phyloP scores from a whole-genome alignment of 768 basidiomycete genomes.

The Hericium alpestre region DNA sequence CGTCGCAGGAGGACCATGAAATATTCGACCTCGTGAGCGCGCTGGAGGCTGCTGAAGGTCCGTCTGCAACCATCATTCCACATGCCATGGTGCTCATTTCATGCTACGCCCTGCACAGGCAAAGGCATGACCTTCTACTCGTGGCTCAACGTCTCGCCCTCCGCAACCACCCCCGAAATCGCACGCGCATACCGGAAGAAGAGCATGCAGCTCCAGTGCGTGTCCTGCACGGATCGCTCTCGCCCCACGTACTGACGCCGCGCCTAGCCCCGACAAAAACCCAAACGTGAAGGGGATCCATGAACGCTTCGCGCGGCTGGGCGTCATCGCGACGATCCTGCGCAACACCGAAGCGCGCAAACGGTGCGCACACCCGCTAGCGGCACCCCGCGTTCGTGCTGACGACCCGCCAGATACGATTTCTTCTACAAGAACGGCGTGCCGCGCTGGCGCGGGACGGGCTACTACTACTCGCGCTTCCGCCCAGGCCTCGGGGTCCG shows the following conservation, averaged over 20 bases:
- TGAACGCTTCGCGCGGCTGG: constrained; percentile 86
- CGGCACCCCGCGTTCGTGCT: neutral
- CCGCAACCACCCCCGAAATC: constrained; percentile 69
- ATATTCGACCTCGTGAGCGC: constrained; percentile 89
- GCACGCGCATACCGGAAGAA: constrained; percentile 86
- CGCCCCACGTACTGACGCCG: neutral
- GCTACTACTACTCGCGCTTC: constrained; percentile 94
- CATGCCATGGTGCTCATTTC: neutral
- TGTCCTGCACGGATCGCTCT: constrained; percentile 9
- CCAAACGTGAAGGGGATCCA: constrained; percentile 71
- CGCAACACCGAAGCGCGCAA: constrained; percentile 65
- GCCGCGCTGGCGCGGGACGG: constrained; percentile 91
- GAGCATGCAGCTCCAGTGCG: constrained; percentile 84
- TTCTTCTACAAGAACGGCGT: constrained; percentile 98
- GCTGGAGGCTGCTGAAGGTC: constrained; percentile 71
- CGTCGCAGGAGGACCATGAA: constrained; percentile 77
- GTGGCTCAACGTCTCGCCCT: constrained; percentile 72
- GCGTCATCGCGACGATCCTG: constrained; percentile 76
- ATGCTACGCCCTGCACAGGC: constrained; percentile 26
- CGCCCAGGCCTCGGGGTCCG: constrained; percentile 81
- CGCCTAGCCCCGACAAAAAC: constrained; percentile 86
- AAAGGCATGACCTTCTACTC: constrained; percentile 95
- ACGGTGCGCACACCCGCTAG: constrained; percentile 36
- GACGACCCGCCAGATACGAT: constrained; percentile 47
- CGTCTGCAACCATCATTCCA: neutral